Evolutionary conservation across 2,329 filamentous ascomycete species (phyloP).

Genomic region (Colletotrichum orbiculare): DNA sequence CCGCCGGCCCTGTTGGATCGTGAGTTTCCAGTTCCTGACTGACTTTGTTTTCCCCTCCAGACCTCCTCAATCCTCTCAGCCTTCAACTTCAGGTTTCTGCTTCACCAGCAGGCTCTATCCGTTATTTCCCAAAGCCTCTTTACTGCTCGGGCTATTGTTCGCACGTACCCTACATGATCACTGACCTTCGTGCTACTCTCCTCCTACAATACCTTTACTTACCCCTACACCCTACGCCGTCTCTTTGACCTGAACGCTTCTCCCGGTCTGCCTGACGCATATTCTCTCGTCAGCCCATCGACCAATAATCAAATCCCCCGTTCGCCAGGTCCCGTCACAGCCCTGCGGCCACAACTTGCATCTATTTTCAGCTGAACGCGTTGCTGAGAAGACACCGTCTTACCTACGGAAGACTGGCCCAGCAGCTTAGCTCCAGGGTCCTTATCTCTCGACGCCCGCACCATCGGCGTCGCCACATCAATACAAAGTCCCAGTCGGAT

Average conservation of each 20-base stretch:
- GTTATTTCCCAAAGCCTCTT: not conserved
- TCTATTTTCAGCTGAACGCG: conserved; percentile 36
- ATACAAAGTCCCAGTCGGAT: conserved; percentile 12
- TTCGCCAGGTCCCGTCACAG: conserved; percentile 23
- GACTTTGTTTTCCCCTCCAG: conserved; percentile 22
- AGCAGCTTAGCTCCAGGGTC: conserved; percentile 27
- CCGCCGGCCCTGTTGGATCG: conserved; percentile 26
- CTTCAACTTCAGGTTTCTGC: not conserved
- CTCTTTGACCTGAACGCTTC: not conserved
- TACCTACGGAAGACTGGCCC: not conserved
- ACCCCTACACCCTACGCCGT: conserved; percentile 5
- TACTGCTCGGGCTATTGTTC: conserved; percentile 15
- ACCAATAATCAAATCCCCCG: conserved; percentile 1
- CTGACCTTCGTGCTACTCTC: not conserved
- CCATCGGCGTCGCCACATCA: conserved; percentile 34
- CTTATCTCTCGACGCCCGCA: conserved; percentile 33
- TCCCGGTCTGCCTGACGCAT: conserved; percentile 1
- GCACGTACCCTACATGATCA: conserved; percentile 10
- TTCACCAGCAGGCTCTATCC: conserved; percentile 7
- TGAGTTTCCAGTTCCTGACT: conserved; percentile 19
- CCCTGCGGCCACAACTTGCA: conserved; percentile 25
- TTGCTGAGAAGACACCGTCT: not conserved
- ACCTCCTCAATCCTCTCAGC: conserved; percentile 3
- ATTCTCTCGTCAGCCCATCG: conserved; percentile 11
- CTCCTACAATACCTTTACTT: not conserved